phyloP scores from a whole-genome alignment of 2,329 filamentous ascomycete species.

The Aspergillus fischeri region DNA sequence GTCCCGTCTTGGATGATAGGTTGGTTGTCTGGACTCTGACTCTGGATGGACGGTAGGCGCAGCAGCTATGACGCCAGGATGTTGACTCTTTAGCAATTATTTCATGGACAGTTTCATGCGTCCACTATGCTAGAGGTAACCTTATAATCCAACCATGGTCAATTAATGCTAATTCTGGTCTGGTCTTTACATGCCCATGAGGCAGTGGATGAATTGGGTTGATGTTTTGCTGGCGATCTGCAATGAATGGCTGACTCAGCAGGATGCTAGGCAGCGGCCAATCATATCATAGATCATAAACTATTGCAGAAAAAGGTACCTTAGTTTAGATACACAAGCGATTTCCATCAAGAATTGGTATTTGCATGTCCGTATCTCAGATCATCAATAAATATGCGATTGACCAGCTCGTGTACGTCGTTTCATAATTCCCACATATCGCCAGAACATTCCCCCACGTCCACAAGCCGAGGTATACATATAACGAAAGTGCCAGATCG shows the following conservation, averaged over 20 bases:
- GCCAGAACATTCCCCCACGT: neutral
- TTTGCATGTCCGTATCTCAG: neutral
- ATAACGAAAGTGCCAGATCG: neutral
- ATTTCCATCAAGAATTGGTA: neutral
- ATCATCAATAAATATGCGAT: neutral
- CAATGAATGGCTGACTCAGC: slow-evolving; percentile 5
- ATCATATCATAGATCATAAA: neutral
- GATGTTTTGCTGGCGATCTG: neutral
- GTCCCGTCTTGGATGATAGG: neutral
- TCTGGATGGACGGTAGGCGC: neutral
- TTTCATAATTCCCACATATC: neutral
- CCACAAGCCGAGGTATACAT: neutral
- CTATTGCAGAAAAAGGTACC: too few relatives aligned
- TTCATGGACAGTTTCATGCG: neutral
- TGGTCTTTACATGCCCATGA: neutral
- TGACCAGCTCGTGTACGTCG: neutral
- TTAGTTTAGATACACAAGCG: too few relatives aligned
- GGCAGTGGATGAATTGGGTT: neutral
- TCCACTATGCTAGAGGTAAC: neutral
- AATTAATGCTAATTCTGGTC: neutral
- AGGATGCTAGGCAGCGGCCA: neutral
- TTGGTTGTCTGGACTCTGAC: slow-evolving; percentile 5
- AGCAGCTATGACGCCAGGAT: neutral
- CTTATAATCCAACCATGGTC: neutral
- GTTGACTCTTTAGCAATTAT: neutral